Evolutionary conservation across 2,329 filamentous ascomycete species (phyloP), one percentile per base, ranked within the genome.

Genomic region (Penicillium occitanis): DNA sequence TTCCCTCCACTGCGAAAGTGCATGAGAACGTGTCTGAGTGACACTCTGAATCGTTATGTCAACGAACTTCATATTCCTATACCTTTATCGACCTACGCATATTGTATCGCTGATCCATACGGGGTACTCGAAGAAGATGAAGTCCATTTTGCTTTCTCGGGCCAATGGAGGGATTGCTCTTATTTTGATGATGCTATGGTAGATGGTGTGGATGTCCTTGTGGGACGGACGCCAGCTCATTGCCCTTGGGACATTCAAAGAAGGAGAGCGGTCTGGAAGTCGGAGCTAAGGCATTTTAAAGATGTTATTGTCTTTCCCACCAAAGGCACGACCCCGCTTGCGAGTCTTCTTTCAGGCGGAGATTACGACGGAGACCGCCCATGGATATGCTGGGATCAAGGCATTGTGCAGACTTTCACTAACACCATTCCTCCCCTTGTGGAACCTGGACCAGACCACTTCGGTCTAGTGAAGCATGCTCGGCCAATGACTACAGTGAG

Each of bases 361-460:
- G 87, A 90, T 70, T 89, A 89, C 66, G 87, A 90, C 69, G 87
- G 87, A 0, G 87, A 90, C 65, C 82, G 75, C 2, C 78, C 86
- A 33, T 89, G 86, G 84, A 72, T 87, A 0, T 87, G 85, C 70
- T 89, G 86, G 85, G 86, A 89, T 61, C 75, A 77, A 2, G 73
- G 74, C 5, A 79, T 89, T 0, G 84, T 86, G 0, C 66, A 73
- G 0, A 77, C 75, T 0, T 89, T 89, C 71, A 67, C 70, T 2
- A 88, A 88, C 71, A 82, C 84, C 0, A 78, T 81, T 2, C 76
- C 84, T 25, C 82, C 80, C 3, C 59, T 70, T 3, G 55, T 73
- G 6, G 69, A 73, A 11, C 79, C 73, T 19, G 69, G 78, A 0
- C 73, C 78, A 2, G 73, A 79, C 3, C 67, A 78, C 10, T 86